Base-by-base conservation (phyloP, 2,329 filamentous ascomycete genomes). In the Fulvia fulva region DNA sequence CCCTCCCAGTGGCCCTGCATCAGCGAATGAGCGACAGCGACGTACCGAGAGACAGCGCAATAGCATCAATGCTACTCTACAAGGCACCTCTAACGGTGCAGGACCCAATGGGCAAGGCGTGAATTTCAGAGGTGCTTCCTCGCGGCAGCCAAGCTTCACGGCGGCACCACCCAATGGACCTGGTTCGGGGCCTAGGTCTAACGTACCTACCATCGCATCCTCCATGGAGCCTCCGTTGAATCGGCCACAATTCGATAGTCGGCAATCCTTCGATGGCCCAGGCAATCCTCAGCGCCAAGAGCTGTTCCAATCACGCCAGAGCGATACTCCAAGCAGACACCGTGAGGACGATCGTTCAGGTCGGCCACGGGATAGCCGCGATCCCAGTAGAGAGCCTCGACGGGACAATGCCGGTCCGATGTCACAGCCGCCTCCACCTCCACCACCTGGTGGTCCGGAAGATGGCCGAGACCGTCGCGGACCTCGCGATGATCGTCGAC, bases 71-170 rank as follows among this genome's bases (percentile, higher is more conserved):
- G 62, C 67, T n/a, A 62, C 66, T n/a, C 32, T 67, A 51, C 61
- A 65, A 58, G 56, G 62, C 22, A 49, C 58, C 32, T 63, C 54
- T 21, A 59, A 49, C 44, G 56, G 54, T 11, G 51, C 57, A 25
- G 56, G 51, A 9, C 55, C 65, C 7, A 52, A 58, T 23, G 52
- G 58, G 25, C 67, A 68, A 60, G 63, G 66, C 46, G 65, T 69
- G 19, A 68, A 67, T 34, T 68, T 73, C 56, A 62, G 71, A 49
- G 72, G 71, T 11, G 71, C 70, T 30, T 64, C 67, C n/a, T 56
- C 65, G 54, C 53, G 67, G 12, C 67, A 67, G 55, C 55, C 59
- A 53, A 68, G 65, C 51, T 51, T 63, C 53, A 62, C 65, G 23
- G 53, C 59, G 28, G 53, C 43, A 9, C 41, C 52, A 9, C 52